A percentile compares a stretch with the other conserved stretches of the same genome.
These are phyloP conservation scores for Crucibulum laeve DNA, from an alignment of 768 basidiomycete genomes.

Conservation along the genomic window DNA sequence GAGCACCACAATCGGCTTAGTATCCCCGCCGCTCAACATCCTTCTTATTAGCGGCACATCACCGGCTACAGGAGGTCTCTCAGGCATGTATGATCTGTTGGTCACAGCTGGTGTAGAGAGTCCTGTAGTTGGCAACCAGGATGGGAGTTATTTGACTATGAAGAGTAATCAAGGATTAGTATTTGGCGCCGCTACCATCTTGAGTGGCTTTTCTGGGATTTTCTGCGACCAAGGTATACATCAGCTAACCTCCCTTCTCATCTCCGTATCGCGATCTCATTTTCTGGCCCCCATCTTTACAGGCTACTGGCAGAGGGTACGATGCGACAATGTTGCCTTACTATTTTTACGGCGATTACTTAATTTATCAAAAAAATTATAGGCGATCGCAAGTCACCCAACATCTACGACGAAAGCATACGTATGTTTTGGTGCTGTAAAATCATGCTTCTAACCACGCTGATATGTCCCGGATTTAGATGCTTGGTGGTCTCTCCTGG, in stretches of 20 bases:
- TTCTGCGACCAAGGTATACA: conserved; percentile 40
- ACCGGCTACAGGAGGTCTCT: conserved; percentile 31
- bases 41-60: conserved; percentile 25
- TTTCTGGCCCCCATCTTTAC: no score
- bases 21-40: neutral
- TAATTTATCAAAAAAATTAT: no score
- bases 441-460: neutral
- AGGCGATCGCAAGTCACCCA: conserved; percentile 50
- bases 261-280: no score
- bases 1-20: conserved; percentile 8
- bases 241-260: no score
- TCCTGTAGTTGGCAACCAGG: conserved; percentile 44
- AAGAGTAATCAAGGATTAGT: conserved; percentile 43
- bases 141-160: conserved; percentile 54
- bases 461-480: conserved; percentile 18
- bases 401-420: conserved; percentile 48
- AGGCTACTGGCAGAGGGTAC: conserved; percentile 54
- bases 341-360: neutral
- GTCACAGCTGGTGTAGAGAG: conserved; percentile 36
- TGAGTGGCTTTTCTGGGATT: conserved; percentile 41
- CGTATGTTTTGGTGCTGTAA: conserved; percentile 19
- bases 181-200: conserved; percentile 32
- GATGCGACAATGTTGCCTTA: conserved; percentile 7
- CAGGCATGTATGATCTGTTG: conserved; percentile 41
- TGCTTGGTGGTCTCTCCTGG: conserved; percentile 58